phyloP scores from a whole-genome alignment of 2,329 filamentous ascomycete genomes.

The Volutella citrinella region DNA sequence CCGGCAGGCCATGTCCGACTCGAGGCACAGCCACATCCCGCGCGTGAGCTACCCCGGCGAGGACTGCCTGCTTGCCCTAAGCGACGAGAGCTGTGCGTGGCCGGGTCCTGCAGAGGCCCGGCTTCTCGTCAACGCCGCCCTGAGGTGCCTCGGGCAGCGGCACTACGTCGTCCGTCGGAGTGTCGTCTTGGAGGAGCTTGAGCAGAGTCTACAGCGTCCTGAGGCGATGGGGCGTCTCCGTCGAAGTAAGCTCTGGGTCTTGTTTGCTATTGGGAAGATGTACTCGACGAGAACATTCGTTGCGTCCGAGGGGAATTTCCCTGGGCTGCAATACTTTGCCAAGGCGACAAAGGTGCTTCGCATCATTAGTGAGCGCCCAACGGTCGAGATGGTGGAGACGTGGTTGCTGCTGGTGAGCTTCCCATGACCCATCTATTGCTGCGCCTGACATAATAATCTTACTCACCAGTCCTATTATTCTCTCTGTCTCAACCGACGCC shows the following conservation, averaged over 20 bases:
- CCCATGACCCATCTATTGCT: neutral
- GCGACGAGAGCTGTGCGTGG: conserved; percentile 32
- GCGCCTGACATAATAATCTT: neutral
- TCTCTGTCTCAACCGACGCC: conserved; percentile 40
- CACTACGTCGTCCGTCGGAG: conserved; percentile 42
- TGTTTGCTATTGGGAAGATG: conserved; percentile 45
- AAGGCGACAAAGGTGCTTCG: conserved; percentile 36
- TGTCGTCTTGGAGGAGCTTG: conserved; percentile 33
- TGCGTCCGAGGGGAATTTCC: conserved; percentile 34
- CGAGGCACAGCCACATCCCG: conserved; percentile 30
- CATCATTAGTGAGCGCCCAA: conserved; percentile 39
- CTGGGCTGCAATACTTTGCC: conserved; percentile 42
- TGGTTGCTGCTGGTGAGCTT: conserved; percentile 40
- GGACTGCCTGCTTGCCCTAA: conserved; percentile 23
- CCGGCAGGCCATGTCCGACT: conserved; percentile 31
- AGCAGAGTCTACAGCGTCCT: conserved; percentile 34
- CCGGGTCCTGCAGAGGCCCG: conserved; percentile 33
- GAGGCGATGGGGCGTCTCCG: conserved; percentile 30
- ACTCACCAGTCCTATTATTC: conserved; percentile 40
- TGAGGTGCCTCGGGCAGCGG: conserved; percentile 37
- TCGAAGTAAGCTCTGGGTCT: conserved; percentile 39
- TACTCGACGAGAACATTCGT: conserved; percentile 40
- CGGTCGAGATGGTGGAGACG: conserved; percentile 41
- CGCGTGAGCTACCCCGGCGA: conserved; percentile 33
- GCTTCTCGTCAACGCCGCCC: conserved; percentile 33